Conservation (phyloP, 2,329 filamentous ascomycete genomes). For the Aspergillus tanneri region DNA sequence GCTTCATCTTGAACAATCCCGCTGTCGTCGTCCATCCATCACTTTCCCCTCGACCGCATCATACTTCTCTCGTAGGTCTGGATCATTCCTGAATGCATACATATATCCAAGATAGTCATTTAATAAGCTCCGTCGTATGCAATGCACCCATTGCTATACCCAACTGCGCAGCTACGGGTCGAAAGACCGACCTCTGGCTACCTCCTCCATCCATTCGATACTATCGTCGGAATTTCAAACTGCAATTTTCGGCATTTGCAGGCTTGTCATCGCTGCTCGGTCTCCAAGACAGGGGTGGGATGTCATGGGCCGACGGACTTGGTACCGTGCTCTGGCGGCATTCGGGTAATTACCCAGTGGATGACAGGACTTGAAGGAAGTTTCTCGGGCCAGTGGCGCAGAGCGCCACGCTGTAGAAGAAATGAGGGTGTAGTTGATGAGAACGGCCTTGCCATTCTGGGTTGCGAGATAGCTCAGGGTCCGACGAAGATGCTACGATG, state of each 20-base stretch:
- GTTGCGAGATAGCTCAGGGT: conserved; percentile 17
- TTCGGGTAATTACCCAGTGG: conserved; percentile 43
- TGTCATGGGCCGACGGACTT: conserved; percentile 37
- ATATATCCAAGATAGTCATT: conserved; percentile 8
- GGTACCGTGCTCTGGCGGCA: conserved; percentile 33
- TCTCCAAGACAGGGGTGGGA: conserved; percentile 24
- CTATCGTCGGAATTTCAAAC: conserved; percentile 11
- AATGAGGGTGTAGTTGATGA: conserved; percentile 15
- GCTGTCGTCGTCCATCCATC: conserved; percentile 11
- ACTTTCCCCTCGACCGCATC: conserved; percentile 7
- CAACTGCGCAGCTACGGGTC: conserved; percentile 19
- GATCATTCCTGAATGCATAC: conserved; percentile 10
- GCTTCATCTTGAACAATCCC: conserved; percentile 21
- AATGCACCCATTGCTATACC: conserved; percentile 17
- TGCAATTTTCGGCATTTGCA: background rate
- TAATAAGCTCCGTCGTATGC: conserved; percentile 13
- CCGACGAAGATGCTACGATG: conserved; percentile 17
- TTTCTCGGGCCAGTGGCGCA: conserved; percentile 41
- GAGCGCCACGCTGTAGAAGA: conserved; percentile 23
- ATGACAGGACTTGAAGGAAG: conserved; percentile 41
- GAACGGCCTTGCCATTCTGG: conserved; percentile 12
- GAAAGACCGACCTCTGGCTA: conserved; percentile 11
- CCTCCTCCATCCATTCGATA: conserved; percentile 18
- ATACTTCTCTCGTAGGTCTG: conserved; percentile 7
- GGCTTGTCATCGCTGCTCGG: background rate